These are phyloP conservation scores for Solanum piurae DNA, from an alignment of 257 asterid species.

Conservation along the genomic window DNA sequence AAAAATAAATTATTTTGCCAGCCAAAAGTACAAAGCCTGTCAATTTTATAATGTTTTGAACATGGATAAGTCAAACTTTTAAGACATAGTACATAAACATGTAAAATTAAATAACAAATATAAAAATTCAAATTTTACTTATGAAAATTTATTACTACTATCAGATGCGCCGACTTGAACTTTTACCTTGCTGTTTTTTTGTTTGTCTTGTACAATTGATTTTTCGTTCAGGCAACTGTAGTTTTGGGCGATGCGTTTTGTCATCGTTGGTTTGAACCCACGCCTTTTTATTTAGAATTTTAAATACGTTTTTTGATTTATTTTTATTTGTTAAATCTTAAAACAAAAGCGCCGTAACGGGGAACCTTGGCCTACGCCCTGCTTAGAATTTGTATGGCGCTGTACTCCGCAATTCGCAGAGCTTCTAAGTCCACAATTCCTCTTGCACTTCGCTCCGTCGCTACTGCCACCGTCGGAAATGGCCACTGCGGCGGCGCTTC, in stretches of 20 bases:
- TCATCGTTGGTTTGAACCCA: no score
- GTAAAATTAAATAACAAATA: not conserved
- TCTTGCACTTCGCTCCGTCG: not conserved
- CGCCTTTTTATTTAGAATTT: no score
- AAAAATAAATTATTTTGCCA: not conserved
- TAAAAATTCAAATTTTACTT: no score
- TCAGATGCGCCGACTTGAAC: not conserved
- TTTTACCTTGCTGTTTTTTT: no score
- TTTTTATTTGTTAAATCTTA: not conserved
- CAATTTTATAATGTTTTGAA: no score
- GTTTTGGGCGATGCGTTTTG: no score
- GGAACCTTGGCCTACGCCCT: not conserved
- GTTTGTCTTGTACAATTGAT: no score
- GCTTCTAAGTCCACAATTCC: not conserved
- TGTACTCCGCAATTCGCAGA: not conserved
- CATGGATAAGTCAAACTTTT: no score
- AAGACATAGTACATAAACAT: rapidly evolving
- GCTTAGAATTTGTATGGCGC: not conserved
- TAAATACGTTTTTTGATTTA: not conserved
- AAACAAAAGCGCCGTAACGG: not conserved
- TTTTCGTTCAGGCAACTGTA: no score
- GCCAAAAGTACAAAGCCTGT: rapidly evolving
- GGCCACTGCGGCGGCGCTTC: not conserved
- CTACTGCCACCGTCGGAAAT: not conserved
- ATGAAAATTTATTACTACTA: no score